Conservation (phyloP, 345 rosid species). For the Sisymbrium altissimum region DNA sequence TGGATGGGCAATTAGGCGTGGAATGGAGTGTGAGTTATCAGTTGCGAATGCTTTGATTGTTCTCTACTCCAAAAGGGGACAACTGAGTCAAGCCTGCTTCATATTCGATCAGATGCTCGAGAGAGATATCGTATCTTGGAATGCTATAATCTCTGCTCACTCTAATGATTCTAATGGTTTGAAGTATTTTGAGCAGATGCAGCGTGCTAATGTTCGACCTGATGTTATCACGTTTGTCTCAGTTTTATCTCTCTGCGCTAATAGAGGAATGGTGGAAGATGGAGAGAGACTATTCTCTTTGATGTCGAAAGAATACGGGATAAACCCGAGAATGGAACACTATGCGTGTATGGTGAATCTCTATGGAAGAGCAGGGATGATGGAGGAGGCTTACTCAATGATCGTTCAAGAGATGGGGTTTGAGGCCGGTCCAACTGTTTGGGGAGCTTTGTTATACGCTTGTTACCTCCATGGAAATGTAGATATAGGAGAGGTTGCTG, state of each 20-base stretch:
- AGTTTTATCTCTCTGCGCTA: slow-evolving; percentile 67
- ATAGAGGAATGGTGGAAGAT: slow-evolving; percentile 54
- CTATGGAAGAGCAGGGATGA: slow-evolving; percentile 67
- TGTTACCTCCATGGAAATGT: slow-evolving; percentile 61
- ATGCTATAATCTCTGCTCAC: slow-evolving; percentile 71
- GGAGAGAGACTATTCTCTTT: slow-evolving; percentile 58
- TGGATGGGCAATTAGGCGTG: slow-evolving; percentile 65
- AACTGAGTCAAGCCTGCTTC: slow-evolving; percentile 46
- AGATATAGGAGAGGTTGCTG: slow-evolving; percentile 68
- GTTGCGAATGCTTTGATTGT: slow-evolving; percentile 66
- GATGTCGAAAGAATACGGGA: slow-evolving; percentile 48
- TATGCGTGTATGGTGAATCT: slow-evolving; percentile 85
- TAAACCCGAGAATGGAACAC: slow-evolving; percentile 61
- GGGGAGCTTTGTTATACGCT: slow-evolving; percentile 86
- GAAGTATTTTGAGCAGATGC: slow-evolving; percentile 59
- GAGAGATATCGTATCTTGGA: slow-evolving; percentile 76
- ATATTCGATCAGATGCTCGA: slow-evolving; percentile 63
- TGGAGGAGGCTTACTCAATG: slow-evolving; percentile 55
- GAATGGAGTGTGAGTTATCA: slow-evolving; percentile 54
- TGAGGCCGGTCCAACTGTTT: slow-evolving; percentile 76
- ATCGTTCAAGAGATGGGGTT: slow-evolving; percentile 53
- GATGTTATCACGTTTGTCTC: slow-evolving; percentile 80
- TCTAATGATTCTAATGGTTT: slow-evolving; percentile 46
- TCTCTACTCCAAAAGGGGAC: slow-evolving; percentile 48
- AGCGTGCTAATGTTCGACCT: slow-evolving; percentile 40